phyloP scores from a whole-genome alignment of 164 flowering plant genomes.

The Magnolia changhungtana region DNA sequence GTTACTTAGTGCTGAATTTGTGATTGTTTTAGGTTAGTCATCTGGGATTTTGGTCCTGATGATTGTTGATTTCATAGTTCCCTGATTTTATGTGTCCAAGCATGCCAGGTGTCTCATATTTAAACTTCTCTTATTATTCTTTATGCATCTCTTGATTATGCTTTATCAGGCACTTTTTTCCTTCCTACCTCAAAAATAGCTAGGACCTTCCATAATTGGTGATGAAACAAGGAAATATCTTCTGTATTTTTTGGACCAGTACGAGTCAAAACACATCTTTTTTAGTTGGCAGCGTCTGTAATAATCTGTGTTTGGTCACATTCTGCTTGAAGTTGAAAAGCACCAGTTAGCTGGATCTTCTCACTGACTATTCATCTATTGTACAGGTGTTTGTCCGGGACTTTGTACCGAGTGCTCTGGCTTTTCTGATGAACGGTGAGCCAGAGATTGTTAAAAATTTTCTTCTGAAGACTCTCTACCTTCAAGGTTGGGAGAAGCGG shows the following conservation, averaged over 20 bases:
- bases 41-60: background rate
- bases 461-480: slow-evolving; percentile 32
- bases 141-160: background rate
- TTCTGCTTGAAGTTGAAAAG: background rate
- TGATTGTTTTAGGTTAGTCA: background rate
- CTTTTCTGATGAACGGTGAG: slow-evolving; percentile 37
- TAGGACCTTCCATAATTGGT: background rate
- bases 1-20: background rate
- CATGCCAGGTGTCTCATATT: too few species aligned
- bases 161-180: background rate
- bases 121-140: background rate
- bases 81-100: background rate
- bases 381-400: slow-evolving; percentile 34
- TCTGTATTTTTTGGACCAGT: background rate
- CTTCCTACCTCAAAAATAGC: background rate
- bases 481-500: slow-evolving; percentile 38
- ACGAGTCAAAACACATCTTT: background rate
- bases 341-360: background rate
- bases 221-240: background rate
- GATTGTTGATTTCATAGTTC: background rate
- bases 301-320: background rate
- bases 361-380: background rate
- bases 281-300: background rate
- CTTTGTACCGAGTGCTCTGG: slow-evolving; percentile 37
- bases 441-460: slow-evolving; percentile 34